Percentiles rank a stretch among this genome's conserved stretches.
phyloP scores from a whole-genome alignment of 768 basidiomycete species.

The Lactarius trivialis region DNA sequence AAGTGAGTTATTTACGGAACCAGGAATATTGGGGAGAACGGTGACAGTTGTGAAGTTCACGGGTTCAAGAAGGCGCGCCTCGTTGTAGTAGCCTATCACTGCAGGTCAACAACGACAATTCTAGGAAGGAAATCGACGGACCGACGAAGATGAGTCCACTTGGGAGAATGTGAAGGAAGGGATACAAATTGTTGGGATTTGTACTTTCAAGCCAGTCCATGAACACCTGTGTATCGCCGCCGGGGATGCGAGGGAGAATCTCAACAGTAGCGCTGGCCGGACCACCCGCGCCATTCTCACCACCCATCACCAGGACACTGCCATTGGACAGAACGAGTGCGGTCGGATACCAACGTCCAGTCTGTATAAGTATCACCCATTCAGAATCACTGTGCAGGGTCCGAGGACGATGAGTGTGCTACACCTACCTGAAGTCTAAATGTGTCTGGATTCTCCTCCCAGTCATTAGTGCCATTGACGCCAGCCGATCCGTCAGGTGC shows the following conservation, averaged over 20 bases:
- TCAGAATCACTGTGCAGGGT: too few species aligned
- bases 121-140: conserved; percentile 28
- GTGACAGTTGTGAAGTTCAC: conserved; percentile 54
- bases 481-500: conserved; percentile 62
- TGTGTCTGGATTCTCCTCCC: conserved; percentile 62
- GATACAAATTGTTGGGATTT: conserved; percentile 76
- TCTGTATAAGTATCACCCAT: conserved; percentile 36
- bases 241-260: conserved; percentile 58
- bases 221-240: conserved; percentile 53
- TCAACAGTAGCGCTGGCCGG: conserved; percentile 62
- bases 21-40: conserved; percentile 66
- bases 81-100: conserved; percentile 63
- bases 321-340: conserved; percentile 69
- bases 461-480: conserved; percentile 68
- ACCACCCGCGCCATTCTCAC: conserved; percentile 65
- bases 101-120: background rate
- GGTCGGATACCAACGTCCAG: conserved; percentile 66
- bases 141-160: conserved; percentile 66
- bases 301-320: conserved; percentile 65
- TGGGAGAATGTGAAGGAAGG: conserved; percentile 67
- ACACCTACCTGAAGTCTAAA: conserved; percentile 52
- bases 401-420: background rate
- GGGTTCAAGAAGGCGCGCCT: conserved; percentile 69
- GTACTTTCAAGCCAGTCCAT: conserved; percentile 65
- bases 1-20: conserved; percentile 62